Conservation (phyloP, 2,329 filamentous ascomycete species). For the Penicillium sp. region DNA sequence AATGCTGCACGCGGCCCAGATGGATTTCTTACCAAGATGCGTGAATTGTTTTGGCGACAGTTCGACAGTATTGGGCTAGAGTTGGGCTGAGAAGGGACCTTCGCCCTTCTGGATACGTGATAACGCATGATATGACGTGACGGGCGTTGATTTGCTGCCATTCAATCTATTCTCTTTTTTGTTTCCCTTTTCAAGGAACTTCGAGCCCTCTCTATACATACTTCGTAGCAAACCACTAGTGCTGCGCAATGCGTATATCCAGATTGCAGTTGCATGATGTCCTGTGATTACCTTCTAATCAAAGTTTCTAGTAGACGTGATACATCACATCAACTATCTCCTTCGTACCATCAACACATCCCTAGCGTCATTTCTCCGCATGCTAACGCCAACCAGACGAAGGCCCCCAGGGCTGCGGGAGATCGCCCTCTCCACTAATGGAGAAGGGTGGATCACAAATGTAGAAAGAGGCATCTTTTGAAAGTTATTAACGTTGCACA, state of each 20-base stretch:
- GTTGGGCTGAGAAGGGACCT: neutral
- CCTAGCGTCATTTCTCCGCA: conserved; percentile 9
- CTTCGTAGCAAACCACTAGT: neutral
- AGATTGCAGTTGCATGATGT: too few relatives aligned
- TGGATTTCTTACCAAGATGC: neutral
- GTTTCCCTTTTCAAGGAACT: neutral
- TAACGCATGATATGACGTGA: conserved; percentile 28
- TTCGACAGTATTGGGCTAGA: neutral
- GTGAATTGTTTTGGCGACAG: neutral
- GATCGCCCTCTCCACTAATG: neutral
- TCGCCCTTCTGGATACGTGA: conserved; percentile 9
- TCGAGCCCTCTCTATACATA: neutral
- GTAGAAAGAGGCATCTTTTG: neutral
- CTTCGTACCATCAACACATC: neutral
- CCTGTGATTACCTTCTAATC: neutral
- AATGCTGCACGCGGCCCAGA: neutral
- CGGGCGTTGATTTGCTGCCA: conserved; percentile 25
- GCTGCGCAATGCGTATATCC: too few relatives aligned
- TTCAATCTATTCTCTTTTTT: conserved; percentile 3
- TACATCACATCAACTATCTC: conserved; percentile 6
- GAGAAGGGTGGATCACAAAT: neutral
- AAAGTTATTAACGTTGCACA: neutral
- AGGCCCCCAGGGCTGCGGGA: neutral
- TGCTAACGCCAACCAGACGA: neutral
- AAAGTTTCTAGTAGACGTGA: neutral